Base-by-base conservation (phyloP, 1,284 basidiomycete species). In the Ceratobasidium sp. region DNA sequence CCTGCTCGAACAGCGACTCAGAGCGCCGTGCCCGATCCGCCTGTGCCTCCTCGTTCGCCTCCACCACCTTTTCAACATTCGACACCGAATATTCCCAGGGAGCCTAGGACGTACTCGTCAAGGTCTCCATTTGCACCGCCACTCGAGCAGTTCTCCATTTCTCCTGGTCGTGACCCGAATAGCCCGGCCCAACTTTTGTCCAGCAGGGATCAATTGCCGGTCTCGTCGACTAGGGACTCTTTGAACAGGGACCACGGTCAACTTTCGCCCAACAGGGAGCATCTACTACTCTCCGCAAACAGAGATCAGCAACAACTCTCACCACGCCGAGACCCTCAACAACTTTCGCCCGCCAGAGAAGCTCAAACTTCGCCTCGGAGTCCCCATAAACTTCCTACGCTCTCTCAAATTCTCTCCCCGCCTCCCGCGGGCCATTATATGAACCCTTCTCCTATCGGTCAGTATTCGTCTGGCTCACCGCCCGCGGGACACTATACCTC, bases 1-100 rank as follows among this genome's bases (percentile, higher is more conserved):
- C 6, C 21, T n/a, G 32, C 57, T 16, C 32, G 18, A 14, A 6
- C 28, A 55, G n/a, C 41, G 14, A 28, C 41, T 30, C 59, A 46
- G 10, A 45, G 6, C 12, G 9, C 26, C 2, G 32, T 43, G 23
- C 59, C 41, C 18, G 26, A n/a, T 32, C 26, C 23, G 18, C 41
- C 28, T 26, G 9, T 61, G 6, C 43, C 59, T 61, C 39, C 41
- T 9, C 59, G 41, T n/a, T 61, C 43, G 23, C 32, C 57, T 3
- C 59, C 59, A 16, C 59, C 59, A n/a, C 36, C 64, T 23, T 50
- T 43, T 36, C 32, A 67, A 28, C 41, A 45, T 23, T 61, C 59
- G 16, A 61, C 26, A 16, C 64, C 64, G 2, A 55, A 64, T 12
- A 12, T 46, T 2, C 64, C 36, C 10, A 67, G 36, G 39, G 64